Evolutionary conservation across 1,139 yeast genomes (phyloP), one percentile per base, ranked within the genome.

Genomic region (Spencermartinsiella ligniputridi): DNA sequence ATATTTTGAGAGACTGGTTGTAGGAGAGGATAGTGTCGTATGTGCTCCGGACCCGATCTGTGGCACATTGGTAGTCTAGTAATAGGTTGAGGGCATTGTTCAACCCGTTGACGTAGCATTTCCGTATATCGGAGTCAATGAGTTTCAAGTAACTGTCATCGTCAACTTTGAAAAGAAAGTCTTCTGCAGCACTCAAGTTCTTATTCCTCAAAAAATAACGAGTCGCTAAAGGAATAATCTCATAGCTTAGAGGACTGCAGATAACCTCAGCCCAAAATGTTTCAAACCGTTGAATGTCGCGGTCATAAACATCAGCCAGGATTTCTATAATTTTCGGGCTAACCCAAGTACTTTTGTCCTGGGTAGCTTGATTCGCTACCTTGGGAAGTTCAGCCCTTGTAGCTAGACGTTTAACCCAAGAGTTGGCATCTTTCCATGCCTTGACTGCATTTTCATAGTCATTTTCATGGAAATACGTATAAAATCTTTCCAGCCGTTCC

Each of bases 41-140:
- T 33, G 53, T 46, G 21, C 50, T 38, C 24, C 42, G 40, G 51
- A 54, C 51, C 24, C 48, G 33, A 3, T 37, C 45, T 33, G 46
- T 45, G 16, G 40, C 24, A 3, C 47, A 43, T 21, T 27, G 35
- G 20, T 39, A 37, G 15, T 37, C 32, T 11, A 53, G 41, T 6
- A 53, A 35, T 11, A 47, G 46, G 39, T 54, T 53, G 22, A 52
- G 40, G n/a, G 53, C 55, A 34, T 40, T 42, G 21, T 41, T 49
- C 18, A 52, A 33, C 3, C 50, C 54, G 25, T 29, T 37, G 15
- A 33, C 16, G 35, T 46, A 47, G 20, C 20, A 35, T 5, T 25
- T n/a, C 18, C 21, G 6, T 8, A 8, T 11, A 11, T 9, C 8
- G 6, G 30, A 16, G 8, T 19, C 3, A 16, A 20, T 8, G 15